These are phyloP conservation scores for Arthrinium puccinioides DNA, from an alignment of 2,329 filamentous ascomycete species.

Conservation along the genomic window DNA sequence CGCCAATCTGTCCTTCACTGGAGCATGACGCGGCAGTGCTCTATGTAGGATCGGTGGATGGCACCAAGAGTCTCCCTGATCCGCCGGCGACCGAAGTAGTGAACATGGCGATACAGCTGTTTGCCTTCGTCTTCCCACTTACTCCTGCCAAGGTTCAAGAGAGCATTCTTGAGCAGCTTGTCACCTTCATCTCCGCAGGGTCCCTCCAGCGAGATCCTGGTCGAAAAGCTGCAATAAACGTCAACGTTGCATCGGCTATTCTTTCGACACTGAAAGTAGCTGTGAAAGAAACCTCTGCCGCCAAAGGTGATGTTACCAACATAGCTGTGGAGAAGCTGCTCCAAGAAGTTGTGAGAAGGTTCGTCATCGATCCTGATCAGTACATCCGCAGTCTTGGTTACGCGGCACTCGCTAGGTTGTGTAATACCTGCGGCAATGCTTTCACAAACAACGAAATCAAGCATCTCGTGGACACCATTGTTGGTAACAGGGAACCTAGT, in stretches of 20 bases:
- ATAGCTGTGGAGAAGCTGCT: slow-evolving; percentile 75
- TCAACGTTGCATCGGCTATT: slow-evolving; percentile 81
- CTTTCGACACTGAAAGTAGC: slow-evolving; percentile 76
- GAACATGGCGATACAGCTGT: slow-evolving; percentile 87
- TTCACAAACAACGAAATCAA: slow-evolving; percentile 91
- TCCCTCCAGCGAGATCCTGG: slow-evolving; percentile 79
- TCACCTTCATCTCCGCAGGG: slow-evolving; percentile 77
- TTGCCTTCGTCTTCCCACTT: slow-evolving; percentile 83
- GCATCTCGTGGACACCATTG: slow-evolving; percentile 86
- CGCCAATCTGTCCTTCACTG: slow-evolving; percentile 72
- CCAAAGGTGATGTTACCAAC: slow-evolving; percentile 66
- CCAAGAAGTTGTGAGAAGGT: slow-evolving; percentile 64
- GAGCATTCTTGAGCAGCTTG: slow-evolving; percentile 88
- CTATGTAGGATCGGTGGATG: slow-evolving; percentile 53
- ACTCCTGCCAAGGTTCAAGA: slow-evolving; percentile 91
- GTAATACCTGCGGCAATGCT: slow-evolving; percentile 73
- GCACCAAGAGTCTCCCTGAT: slow-evolving; percentile 50
- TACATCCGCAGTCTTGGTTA: slow-evolving; percentile 82
- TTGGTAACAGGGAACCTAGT: slow-evolving; percentile 86
- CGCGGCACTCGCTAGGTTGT: slow-evolving; percentile 77
- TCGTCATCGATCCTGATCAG: slow-evolving; percentile 76
- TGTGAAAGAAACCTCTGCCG: slow-evolving; percentile 68
- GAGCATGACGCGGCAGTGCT: slow-evolving; percentile 85
- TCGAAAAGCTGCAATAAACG: slow-evolving; percentile 80
- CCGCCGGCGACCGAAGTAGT: slow-evolving; percentile 89